Evolutionary conservation across 352 stramenopile genomes (phyloP), one percentile per base, ranked within the genome.

Genomic region (Phytophthora cactorum): DNA sequence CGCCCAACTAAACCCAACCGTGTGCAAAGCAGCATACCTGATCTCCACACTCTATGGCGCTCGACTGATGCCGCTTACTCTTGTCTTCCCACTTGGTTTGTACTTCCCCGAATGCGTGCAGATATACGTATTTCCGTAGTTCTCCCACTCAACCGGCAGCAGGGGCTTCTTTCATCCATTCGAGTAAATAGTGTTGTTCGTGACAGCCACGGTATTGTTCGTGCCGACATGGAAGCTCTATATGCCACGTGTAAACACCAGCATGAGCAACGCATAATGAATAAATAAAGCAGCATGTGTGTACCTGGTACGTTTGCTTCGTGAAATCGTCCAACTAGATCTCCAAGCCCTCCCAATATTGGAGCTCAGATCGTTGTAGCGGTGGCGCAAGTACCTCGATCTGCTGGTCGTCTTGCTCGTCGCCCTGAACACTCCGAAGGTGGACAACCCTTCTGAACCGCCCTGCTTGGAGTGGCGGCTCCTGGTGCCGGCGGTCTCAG

Each of bases 241-340:
- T 29, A 51, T 6, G 32, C 11, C 25, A 51, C 1, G 44, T 11
- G 28, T 1, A 7, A 47, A 47, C 41, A 27, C 11, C n/a, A 47
- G 14, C n/a, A 11, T 27, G 32, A 51, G 9, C n/a, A 4, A 3
- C 17, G 17, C 4, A 51, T 51, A 51, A 32, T 31, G 22, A 7
- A 6, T 32, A 5, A 34, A 31, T 51, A 14, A 5, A 3, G 32
- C 25, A 51, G 22, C 6, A 38, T 22, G 17, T 28, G 14, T 22
- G 45, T 65, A 58, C 57, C 57, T 52, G 46, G 57, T 65, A 53
- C 1, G 34, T 53, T n/a, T 51, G 29, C 12, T 49, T 34, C 38
- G 34, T 45, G 25, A 59, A 66, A 0, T 34, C 29, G 1, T 15
- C 14, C 15, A 66, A 14, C 38, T 66, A 47, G 0, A 0, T 2